phyloP scores from a whole-genome alignment of 2,329 filamentous ascomycete species.

The Aspergillus fumigatus region DNA sequence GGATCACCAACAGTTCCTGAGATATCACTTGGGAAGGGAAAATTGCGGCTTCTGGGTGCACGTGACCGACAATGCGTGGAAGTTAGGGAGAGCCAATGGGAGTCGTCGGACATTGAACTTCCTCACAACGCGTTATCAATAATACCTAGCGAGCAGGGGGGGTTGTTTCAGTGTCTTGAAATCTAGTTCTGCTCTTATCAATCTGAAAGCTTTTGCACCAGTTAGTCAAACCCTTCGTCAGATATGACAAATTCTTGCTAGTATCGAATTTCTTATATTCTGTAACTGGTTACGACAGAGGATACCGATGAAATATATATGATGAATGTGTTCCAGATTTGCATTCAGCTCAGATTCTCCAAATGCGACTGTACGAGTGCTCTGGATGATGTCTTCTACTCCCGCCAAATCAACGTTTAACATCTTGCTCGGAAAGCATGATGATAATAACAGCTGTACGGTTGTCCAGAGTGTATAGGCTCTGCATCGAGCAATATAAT shows the following conservation, averaged over 20 bases:
- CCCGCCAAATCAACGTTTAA: no score
- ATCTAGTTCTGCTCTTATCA: background rate
- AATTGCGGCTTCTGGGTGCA: constrained; percentile 18
- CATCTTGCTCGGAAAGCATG: no score
- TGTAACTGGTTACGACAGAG: background rate
- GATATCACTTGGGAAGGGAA: constrained; percentile 12
- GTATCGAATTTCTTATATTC: background rate
- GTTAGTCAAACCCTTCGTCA: background rate
- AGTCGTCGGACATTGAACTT: background rate
- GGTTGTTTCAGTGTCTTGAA: background rate
- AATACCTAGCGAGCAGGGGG: no score
- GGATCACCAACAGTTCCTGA: constrained; percentile 1
- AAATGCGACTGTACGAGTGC: no score
- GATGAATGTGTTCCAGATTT: background rate
- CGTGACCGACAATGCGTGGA: constrained; percentile 6
- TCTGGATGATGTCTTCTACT: no score
- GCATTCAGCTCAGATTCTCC: no score
- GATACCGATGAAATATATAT: background rate
- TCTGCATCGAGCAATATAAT: no score
- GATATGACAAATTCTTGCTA: background rate
- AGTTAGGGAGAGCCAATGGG: background rate
- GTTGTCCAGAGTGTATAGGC: no score
- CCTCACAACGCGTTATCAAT: background rate
- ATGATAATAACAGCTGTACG: no score
- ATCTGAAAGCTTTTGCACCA: background rate